Evolutionary conservation across 768 basidiomycete genomes (phyloP), one percentile per base, ranked within the genome.

Genomic region (Suillus placidus): DNA sequence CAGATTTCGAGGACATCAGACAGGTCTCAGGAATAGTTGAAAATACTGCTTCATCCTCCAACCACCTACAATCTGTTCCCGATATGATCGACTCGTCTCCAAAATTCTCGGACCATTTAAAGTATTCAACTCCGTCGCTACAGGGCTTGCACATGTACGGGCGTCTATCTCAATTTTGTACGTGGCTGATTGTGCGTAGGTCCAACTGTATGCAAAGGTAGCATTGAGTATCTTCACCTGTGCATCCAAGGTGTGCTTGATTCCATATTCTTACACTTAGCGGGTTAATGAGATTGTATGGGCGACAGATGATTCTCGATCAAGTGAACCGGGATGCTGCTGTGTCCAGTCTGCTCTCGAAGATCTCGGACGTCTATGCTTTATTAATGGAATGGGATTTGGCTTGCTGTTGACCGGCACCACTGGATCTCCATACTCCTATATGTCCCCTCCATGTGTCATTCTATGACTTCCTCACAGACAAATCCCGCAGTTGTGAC

Each of bases 401-500:
- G n/a, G n/a, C n/a, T n/a, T n/a, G n/a, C n/a, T n/a, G n/a, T 1
- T 72, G 26, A 52, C 55, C 32, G 63, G 66, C 3, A 60, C 7
- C 1, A 2, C 34, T n/a, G 5, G 58, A 47, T 20, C 6, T 1
- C 1, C 35, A 35, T 6, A 49, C 23, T 4, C 56, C 66, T 5
- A 64, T 73, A 38, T 62, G 60, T 8, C 64, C 69, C 26, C 65
- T 75, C 8, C 76, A 77, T 37, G 55, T 71, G 3, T 77, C 76
- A 0, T 74, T 77, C 66, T 60, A 58, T 10, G 76, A 77, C 40
- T 77, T 72, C 58, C 67, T 75, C 16, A 62, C 43, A 3, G 62
- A 71, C 56, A 1, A 49, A 42, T 34, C 35, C 4, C 68, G 73
- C 1, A 67, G 69, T n/a, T 35, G 35, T 12, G 26, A 56, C 14